Evolutionary conservation across 352 stramenopile genomes (phyloP).

Genomic region (Phytopythium kandeliae): DNA sequence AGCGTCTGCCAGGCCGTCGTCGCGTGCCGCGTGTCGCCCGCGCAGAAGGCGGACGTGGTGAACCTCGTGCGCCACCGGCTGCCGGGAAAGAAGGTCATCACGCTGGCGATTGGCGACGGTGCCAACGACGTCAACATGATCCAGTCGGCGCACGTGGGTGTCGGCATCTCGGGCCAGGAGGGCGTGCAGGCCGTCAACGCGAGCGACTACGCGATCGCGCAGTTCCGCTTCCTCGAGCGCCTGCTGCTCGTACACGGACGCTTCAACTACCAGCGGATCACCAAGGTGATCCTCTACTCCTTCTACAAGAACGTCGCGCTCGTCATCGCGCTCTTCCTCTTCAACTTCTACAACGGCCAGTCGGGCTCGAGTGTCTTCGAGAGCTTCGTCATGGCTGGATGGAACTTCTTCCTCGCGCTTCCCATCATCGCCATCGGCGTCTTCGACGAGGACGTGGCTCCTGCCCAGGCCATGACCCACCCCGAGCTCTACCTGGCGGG

Average conservation of each 20-base stretch:
- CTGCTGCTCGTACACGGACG: slow-evolving; percentile 95
- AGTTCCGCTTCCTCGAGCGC: slow-evolving; percentile 92
- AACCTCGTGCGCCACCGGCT: slow-evolving; percentile 58
- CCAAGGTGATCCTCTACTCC: slow-evolving; percentile 89
- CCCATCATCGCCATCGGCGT: slow-evolving; percentile 88
- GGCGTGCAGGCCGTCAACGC: slow-evolving; percentile 90
- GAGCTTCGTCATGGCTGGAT: slow-evolving; percentile 73
- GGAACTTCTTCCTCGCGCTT: slow-evolving; percentile 79
- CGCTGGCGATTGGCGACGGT: slow-evolving; percentile 91
- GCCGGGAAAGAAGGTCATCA: slow-evolving; percentile 55
- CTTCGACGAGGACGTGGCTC: slow-evolving; percentile 73
- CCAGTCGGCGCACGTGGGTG: slow-evolving; percentile 89
- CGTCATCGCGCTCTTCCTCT: slow-evolving; percentile 66
- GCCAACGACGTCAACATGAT: slow-evolving; percentile 97
- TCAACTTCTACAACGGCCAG: slow-evolving; percentile 82
- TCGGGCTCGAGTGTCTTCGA: slow-evolving; percentile 83
- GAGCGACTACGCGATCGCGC: slow-evolving; percentile 90
- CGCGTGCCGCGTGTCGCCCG: slow-evolving; percentile 74
- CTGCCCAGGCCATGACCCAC: slow-evolving; percentile 50
- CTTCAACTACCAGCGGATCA: slow-evolving; percentile 96
- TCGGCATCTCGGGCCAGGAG: slow-evolving; percentile 92
- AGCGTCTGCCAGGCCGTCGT: slow-evolving; percentile 67
- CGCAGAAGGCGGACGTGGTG: slow-evolving; percentile 80
- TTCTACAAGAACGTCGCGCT: slow-evolving; percentile 82
- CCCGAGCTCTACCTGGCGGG: slow-evolving; percentile 55